These are phyloP conservation scores for Starmerella roubikii DNA, from an alignment of 805 yeast species.

Conservation along the genomic window DNA sequence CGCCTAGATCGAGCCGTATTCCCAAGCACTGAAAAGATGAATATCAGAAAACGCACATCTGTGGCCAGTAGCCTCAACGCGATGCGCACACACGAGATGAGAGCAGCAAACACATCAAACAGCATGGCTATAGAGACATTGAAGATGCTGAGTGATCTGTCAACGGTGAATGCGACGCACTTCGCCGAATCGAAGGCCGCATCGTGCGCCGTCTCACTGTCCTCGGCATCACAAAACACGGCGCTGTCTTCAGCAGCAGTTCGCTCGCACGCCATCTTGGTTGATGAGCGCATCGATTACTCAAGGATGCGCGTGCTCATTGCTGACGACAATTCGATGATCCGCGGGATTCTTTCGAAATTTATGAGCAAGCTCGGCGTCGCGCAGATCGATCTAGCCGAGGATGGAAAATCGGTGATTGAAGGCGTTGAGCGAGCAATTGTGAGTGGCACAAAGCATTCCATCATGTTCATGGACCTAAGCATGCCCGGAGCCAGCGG, in stretches of 20 bases:
- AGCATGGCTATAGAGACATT: neutral
- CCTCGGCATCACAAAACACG: too few species aligned
- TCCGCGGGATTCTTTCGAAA: constrained; percentile 76
- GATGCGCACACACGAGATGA: too few species aligned
- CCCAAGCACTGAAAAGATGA: too few species aligned
- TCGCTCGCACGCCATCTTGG: neutral
- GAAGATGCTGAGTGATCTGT: neutral
- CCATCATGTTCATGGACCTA: constrained; percentile 24
- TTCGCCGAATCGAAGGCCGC: too few species aligned
- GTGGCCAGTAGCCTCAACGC: too few species aligned
- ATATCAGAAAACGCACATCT: too few species aligned
- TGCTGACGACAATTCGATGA: constrained; percentile 84
- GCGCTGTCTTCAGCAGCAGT: too few species aligned
- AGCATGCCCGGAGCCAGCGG: constrained; percentile 24
- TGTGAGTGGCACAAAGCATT: constrained; percentile 26
- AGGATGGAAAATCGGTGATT: constrained; percentile 80
- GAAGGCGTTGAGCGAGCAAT: constrained; percentile 44
- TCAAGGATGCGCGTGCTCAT: constrained; percentile 41
- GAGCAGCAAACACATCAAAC: neutral
- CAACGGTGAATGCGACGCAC: neutral
- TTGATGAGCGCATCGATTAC: neutral
- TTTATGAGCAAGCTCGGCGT: constrained; percentile 76
- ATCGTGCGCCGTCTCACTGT: too few species aligned
- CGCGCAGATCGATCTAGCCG: constrained; percentile 54
- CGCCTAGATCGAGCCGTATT: too few species aligned